Evolutionary conservation across 208 protist genomes (phyloP).

Genomic region (Crithidia brevicula): DNA sequence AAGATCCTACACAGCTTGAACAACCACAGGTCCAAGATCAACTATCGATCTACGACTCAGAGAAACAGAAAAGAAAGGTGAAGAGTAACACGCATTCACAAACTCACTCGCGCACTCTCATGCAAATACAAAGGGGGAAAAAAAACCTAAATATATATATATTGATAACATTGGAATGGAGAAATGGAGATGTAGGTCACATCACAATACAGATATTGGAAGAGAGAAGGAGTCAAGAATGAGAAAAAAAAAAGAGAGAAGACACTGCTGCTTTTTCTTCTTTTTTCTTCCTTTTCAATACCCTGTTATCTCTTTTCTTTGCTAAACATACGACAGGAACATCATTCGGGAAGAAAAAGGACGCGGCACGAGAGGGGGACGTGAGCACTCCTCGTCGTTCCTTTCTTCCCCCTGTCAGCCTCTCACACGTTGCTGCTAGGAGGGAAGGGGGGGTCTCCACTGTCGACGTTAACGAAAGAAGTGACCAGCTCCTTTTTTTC

Average conservation of each 20-base stretch:
- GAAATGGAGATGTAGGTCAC: slow-evolving; percentile 1
- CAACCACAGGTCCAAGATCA: not conserved
- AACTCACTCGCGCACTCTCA: no score
- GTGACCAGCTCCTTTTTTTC: not conserved
- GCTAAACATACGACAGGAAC: no score
- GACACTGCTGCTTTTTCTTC: slow-evolving; percentile 4
- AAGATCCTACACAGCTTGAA: no score
- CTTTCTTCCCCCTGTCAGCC: slow-evolving; percentile 23
- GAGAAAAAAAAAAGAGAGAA: slow-evolving; percentile 15
- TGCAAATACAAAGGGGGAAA: slow-evolving; percentile 6
- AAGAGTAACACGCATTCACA: no score
- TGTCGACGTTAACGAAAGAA: not conserved
- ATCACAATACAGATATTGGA: no score
- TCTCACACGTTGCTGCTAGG: no score
- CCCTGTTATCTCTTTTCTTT: no score
- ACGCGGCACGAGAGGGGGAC: no score
- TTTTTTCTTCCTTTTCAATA: slow-evolving; percentile 18
- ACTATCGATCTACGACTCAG: not conserved
- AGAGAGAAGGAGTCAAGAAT: slow-evolving; percentile 14
- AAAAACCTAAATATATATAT: no score
- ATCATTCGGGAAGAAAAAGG: no score
- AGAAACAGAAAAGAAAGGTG: slow-evolving; percentile 10
- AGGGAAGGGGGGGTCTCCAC: not conserved
- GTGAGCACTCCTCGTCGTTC: no score
- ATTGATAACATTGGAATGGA: no score